Percentiles rank a stretch among this genome's conserved stretches.
phyloP scores from a whole-genome alignment of 2,329 filamentous ascomycete genomes.

The Ophiostoma triangulosporum region DNA sequence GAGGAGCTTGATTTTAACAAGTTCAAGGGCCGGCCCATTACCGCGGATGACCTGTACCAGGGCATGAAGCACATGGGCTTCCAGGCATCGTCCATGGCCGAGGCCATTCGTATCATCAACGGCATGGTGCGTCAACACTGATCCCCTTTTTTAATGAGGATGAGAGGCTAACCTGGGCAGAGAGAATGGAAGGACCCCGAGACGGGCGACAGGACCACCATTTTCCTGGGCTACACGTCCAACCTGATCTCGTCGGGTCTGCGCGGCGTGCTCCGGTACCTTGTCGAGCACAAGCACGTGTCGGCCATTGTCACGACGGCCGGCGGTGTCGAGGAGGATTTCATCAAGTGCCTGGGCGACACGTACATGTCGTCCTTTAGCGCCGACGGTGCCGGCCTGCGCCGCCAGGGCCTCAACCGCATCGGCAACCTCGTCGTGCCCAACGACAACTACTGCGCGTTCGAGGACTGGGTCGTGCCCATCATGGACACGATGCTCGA shows the following conservation, averaged over 20 bases:
- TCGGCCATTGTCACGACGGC: constrained; percentile 91
- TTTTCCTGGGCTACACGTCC: constrained; percentile 94
- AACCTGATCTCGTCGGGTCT: constrained; percentile 96
- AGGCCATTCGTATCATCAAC: constrained; percentile 85
- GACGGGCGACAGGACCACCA: constrained; percentile 68
- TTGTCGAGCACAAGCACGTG: constrained; percentile 85
- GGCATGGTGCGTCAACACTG: constrained; percentile 62
- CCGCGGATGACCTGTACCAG: constrained; percentile 69
- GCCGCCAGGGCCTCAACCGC: constrained; percentile 77
- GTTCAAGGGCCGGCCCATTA: constrained; percentile 60
- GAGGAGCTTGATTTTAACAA: constrained; percentile 87
- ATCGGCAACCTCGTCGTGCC: constrained; percentile 94
- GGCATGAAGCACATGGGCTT: constrained; percentile 80
- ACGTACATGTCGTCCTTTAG: constrained; percentile 87
- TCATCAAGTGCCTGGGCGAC: constrained; percentile 93
- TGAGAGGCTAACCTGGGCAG: constrained; percentile 23
- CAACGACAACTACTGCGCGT: constrained; percentile 93
- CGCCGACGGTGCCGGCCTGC: constrained; percentile 61
- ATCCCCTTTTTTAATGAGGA: no score
- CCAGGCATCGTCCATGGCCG: constrained; percentile 57
- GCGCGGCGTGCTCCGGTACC: constrained; percentile 78
- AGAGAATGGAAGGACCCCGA: constrained; percentile 44
- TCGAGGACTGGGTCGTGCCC: constrained; percentile 94
- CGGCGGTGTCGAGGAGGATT: constrained; percentile 89
- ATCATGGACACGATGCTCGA: constrained; percentile 89